phyloP scores from a whole-genome alignment of 129 eudicot species.

The Lonicera japonica region DNA sequence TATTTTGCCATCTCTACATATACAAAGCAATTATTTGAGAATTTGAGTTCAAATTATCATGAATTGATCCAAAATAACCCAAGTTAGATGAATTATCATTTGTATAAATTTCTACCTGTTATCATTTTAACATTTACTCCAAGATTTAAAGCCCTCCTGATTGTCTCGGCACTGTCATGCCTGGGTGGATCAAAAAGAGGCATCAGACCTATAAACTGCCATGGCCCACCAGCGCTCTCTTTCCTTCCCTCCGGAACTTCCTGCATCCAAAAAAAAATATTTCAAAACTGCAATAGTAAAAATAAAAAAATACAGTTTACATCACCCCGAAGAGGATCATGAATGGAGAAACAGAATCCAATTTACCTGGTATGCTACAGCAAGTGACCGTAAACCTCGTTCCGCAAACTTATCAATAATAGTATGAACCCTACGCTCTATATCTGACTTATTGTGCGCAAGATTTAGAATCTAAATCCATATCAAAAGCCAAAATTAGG shows the following conservation, averaged over 20 bases:
- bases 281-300: not conserved
- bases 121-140: slow-evolving; percentile 99
- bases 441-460: slow-evolving; percentile 91
- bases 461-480: slow-evolving; percentile 69
- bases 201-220: slow-evolving; percentile 97
- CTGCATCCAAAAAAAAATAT: slow-evolving; percentile 28
- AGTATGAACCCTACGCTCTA: slow-evolving; percentile 92
- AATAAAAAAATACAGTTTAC: not conserved
- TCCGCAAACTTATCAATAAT: slow-evolving; percentile 97
- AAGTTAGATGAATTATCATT: not conserved
- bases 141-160: slow-evolving; percentile 91
- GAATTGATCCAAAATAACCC: too few species aligned
- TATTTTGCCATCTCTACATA: too few species aligned
- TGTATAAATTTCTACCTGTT: slow-evolving; percentile 42
- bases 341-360: not conserved
- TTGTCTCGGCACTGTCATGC: slow-evolving; percentile 99
- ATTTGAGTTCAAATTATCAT: too few species aligned
- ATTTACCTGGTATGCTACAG: slow-evolving; percentile 87
- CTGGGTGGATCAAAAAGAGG: slow-evolving; percentile 99
- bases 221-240: slow-evolving; percentile 98
- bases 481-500: not conserved
- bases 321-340: not conserved
- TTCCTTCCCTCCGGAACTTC: slow-evolving; percentile 96
- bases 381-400: slow-evolving; percentile 94
- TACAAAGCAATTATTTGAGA: too few species aligned